Percentiles rank a stretch among this genome's conserved stretches.
phyloP scores from a whole-genome alignment of 1,284 basidiomycete species.

The Ceratobasidium sp. region DNA sequence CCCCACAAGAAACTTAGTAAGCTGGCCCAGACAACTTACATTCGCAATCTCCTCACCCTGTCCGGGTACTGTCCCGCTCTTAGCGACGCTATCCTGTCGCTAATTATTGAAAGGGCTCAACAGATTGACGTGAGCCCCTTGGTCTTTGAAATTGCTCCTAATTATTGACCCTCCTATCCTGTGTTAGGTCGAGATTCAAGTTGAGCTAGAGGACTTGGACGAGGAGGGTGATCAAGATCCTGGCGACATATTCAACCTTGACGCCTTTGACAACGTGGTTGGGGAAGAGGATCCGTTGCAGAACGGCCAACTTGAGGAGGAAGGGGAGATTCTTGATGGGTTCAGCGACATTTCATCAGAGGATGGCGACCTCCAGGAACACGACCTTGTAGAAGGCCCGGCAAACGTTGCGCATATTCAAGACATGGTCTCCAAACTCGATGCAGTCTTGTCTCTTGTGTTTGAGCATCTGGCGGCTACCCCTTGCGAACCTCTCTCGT shows the following conservation, averaged over 20 bases:
- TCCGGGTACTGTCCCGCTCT: conserved; percentile 92
- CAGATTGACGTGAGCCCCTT: conserved; percentile 85
- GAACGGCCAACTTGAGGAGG: conserved; percentile 67
- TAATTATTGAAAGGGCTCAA: conserved; percentile 90
- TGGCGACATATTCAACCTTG: conserved; percentile 75
- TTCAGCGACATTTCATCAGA: conserved; percentile 57
- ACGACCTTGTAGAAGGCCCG: conserved; percentile 70
- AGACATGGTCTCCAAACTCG: conserved; percentile 90
- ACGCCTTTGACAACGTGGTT: conserved; percentile 84
- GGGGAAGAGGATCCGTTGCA: conserved; percentile 67
- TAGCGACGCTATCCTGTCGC: conserved; percentile 82
- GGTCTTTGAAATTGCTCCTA: not conserved
- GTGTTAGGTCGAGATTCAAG: conserved; percentile 91
- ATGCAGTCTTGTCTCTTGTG: conserved; percentile 84
- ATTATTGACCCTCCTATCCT: conserved; percentile 41
- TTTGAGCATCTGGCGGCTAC: conserved; percentile 81
- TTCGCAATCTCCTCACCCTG: conserved; percentile 87
- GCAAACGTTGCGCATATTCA: conserved; percentile 75
- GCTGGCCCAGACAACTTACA: conserved; percentile 86
- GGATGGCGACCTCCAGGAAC: conserved; percentile 51
- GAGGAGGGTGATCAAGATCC: conserved; percentile 66
- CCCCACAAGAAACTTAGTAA: conserved; percentile 93
- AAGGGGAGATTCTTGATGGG: conserved; percentile 54
- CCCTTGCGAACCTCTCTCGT: conserved; percentile 51
- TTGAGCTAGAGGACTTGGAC: conserved; percentile 91